Evolutionary conservation across 1,139 yeast genomes (phyloP).

Genomic region (Blastobotrys aristatus): DNA sequence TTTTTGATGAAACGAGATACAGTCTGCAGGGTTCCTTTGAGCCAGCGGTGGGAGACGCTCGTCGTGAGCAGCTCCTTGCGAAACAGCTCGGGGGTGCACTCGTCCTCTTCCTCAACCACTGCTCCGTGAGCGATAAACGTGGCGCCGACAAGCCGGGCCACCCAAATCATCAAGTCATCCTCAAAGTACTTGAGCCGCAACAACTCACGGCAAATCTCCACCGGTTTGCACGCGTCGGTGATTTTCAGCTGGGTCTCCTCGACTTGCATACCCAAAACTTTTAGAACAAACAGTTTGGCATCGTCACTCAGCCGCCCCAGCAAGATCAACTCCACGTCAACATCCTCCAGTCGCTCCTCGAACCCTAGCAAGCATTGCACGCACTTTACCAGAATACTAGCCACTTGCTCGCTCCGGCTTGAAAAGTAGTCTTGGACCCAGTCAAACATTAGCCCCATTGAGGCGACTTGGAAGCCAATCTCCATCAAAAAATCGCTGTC

Average conservation of each 20-base stretch:
- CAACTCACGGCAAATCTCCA: neutral
- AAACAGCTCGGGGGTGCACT: constrained; percentile 3
- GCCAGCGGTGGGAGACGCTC: constrained; percentile 3
- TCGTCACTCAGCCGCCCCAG: neutral
- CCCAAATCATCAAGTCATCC: constrained; percentile 8
- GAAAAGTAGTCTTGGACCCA: neutral
- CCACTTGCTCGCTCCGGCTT: neutral
- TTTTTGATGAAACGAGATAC: neutral
- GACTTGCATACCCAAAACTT: constrained; percentile 5
- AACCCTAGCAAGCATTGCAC: neutral
- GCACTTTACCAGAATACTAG: constrained; percentile 2
- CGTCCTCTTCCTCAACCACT: neutral
- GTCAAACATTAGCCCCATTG: neutral
- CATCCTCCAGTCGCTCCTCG: neutral
- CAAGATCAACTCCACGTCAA: constrained; percentile 6
- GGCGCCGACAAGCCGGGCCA: constrained; percentile 5
- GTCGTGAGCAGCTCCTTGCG: neutral
- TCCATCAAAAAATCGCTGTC: neutral
- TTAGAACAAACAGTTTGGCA: neutral
- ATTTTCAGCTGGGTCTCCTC: neutral
- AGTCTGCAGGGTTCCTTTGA: constrained; percentile 8
- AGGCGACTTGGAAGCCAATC: neutral
- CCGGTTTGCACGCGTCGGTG: neutral
- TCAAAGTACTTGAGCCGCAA: neutral
- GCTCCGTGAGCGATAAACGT: neutral